Evolutionary conservation across 164 flowering plant species (phyloP), one percentile per base, ranked within the genome.

Genomic region (Brasenia schreberi): DNA sequence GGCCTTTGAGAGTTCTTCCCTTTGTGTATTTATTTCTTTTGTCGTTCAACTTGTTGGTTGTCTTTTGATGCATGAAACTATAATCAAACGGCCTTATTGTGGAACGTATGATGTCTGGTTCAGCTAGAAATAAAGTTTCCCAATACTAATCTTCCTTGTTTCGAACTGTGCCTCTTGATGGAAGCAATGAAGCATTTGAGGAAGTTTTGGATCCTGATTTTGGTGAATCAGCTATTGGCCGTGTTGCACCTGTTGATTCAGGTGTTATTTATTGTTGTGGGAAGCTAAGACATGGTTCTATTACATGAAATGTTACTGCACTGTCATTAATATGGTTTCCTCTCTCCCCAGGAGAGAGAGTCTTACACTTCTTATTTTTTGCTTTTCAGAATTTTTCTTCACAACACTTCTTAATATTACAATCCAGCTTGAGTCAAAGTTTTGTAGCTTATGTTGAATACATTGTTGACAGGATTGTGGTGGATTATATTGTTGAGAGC

Each of bases 401-500:
- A n/a, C n/a, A n/a, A n/a, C n/a, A n/a, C n/a, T n/a, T n/a, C n/a
- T n/a, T n/a, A n/a, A n/a, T n/a, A n/a, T n/a, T n/a, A n/a, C n/a
- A n/a, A n/a, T n/a, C n/a, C n/a, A n/a, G n/a, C n/a, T n/a, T n/a
- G n/a, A n/a, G n/a, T n/a, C n/a, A n/a, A n/a, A n/a, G n/a, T n/a
- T n/a, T n/a, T n/a, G n/a, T n/a, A n/a, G n/a, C n/a, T n/a, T n/a
- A n/a, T n/a, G n/a, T n/a, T n/a, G n/a, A n/a, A n/a, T n/a, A n/a
- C n/a, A n/a, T n/a, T n/a, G n/a, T n/a, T n/a, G n/a, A n/a, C n/a
- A 92, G 98, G 98, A 14, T 73, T 92, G 73, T 92, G 98, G 98
- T 92, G 98, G 98, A 88, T 92, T 64, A 92, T 92, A 44, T 74
- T 92, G 77, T 76, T 92, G 82, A 81, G 98, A 76, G 92, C 98